Conservation (phyloP, 768 basidiomycete genomes). For the Lactarius tabidus region DNA sequence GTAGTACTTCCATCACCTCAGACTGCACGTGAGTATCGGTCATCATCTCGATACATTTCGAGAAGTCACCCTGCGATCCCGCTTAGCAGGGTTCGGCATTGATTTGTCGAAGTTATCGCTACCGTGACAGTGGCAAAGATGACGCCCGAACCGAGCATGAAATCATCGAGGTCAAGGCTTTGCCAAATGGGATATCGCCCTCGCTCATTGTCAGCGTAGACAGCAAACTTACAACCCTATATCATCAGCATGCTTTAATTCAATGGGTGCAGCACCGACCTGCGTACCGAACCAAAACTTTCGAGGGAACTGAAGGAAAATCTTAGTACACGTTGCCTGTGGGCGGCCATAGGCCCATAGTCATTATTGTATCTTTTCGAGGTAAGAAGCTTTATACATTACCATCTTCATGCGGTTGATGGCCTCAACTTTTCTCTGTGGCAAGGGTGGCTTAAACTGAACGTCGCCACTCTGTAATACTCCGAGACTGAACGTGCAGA, state of each 20-base stretch:
- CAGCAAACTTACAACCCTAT: neutral
- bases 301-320: conserved; percentile 17
- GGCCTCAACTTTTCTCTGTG: conserved; percentile 57
- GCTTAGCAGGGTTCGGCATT: neutral
- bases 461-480: conserved; percentile 39
- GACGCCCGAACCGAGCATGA: conserved; percentile 57
- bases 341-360: neutral
- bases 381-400: neutral
- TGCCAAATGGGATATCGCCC: conserved; percentile 61
- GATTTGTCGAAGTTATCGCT: conserved; percentile 31
- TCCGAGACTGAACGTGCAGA: conserved; percentile 65
- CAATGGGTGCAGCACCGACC: neutral
- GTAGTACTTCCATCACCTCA: conserved; percentile 52
- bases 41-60: conserved; percentile 52
- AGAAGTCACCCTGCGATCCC: conserved; percentile 49
- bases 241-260: neutral
- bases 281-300: conserved; percentile 19
- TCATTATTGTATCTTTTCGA: neutral
- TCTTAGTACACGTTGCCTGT: conserved; percentile 11
- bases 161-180: conserved; percentile 50
- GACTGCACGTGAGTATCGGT: conserved; percentile 43
- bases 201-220: conserved; percentile 17
- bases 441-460: conserved; percentile 51
- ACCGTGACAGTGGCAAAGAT: conserved; percentile 48
- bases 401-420: conserved; percentile 62